These are phyloP conservation scores for Fusarium sp. DNA, from an alignment of 2,329 filamentous ascomycete genomes.

Conservation along the genomic window DNA sequence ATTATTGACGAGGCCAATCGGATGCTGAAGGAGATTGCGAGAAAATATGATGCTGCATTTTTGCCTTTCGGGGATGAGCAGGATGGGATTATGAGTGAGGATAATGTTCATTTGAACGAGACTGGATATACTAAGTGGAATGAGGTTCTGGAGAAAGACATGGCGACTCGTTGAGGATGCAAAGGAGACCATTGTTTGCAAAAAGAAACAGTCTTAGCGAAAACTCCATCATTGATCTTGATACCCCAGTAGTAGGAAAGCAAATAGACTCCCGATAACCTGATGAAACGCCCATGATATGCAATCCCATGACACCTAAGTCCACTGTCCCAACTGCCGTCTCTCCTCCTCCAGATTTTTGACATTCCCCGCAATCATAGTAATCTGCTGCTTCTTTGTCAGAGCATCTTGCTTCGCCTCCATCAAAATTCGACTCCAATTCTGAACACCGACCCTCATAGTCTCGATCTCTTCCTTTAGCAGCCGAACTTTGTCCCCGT, in stretches of 20 bases:
- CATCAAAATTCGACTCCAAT: not conserved
- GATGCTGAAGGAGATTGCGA: not conserved
- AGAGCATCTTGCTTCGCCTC: not conserved
- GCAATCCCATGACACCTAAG: not conserved
- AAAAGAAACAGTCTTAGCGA: not conserved
- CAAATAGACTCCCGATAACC: too few relatives aligned
- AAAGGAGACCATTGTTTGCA: not conserved
- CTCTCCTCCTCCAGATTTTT: not conserved
- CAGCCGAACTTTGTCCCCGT: not conserved
- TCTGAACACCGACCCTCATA: not conserved
- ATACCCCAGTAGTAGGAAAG: too few relatives aligned
- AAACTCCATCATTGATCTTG: not conserved
- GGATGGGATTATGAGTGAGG: not conserved
- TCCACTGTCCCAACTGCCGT: not conserved
- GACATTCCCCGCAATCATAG: not conserved
- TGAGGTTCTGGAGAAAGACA: not conserved
- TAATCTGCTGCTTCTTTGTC: not conserved
- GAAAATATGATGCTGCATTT: not conserved
- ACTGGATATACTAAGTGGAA: conserved; percentile 9
- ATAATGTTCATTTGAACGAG: conserved; percentile 14
- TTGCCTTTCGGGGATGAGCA: not conserved
- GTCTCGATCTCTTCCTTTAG: not conserved
- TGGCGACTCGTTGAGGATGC: not conserved
- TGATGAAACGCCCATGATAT: not conserved
- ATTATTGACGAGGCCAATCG: not conserved